Evolutionary conservation across 2,329 filamentous ascomycete species (phyloP), one percentile per base, ranked within the genome.

Genomic region (Calycina herbarum): DNA sequence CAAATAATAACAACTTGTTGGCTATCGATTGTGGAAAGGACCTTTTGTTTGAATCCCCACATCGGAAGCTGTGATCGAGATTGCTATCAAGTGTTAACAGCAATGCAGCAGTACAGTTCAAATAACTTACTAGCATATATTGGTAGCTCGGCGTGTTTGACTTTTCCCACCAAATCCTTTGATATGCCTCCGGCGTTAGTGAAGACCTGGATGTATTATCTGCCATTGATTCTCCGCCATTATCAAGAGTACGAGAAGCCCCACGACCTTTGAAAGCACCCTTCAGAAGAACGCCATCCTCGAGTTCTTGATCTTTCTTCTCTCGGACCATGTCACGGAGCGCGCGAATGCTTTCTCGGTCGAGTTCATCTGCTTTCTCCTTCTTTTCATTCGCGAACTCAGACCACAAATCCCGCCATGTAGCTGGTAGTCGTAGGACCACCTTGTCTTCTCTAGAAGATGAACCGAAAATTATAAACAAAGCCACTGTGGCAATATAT

Each of bases 1-100:
- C 94, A 98, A 35, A 99, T 86, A 66, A 99, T 97, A 10, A 95
- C 89, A 10, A 96, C 90, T 73, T 95, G 94, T 70, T 96, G 86
- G 27, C 85, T 82, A 58, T 92, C 89, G 35, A 99, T 89, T 1
- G 91, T 86, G 31, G 86, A 82, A 13, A 98, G 80, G 7, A 97
- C 93, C 60, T 92, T 85, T 13, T 91, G 81, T 70, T 89, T 89
- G 76, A 95, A 97, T 13, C 86, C 83, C 86, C 91, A 97, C 82
- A 99, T 97, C 0, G 95, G 95, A 20, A 99, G 84, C 72, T 90
- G 90, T 82, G 87, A 89, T 64, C 95, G 88, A 38, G 84, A 87
- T 76, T 85, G 79, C 73, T 75, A 67, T 27, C 17, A 15, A 10
- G 11, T 20, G 58, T 75, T 56, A 75, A 69, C 77, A 82, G 33